Base-by-base conservation (phyloP, 2,329 filamentous ascomycete species). In the Exophiala sp. region DNA sequence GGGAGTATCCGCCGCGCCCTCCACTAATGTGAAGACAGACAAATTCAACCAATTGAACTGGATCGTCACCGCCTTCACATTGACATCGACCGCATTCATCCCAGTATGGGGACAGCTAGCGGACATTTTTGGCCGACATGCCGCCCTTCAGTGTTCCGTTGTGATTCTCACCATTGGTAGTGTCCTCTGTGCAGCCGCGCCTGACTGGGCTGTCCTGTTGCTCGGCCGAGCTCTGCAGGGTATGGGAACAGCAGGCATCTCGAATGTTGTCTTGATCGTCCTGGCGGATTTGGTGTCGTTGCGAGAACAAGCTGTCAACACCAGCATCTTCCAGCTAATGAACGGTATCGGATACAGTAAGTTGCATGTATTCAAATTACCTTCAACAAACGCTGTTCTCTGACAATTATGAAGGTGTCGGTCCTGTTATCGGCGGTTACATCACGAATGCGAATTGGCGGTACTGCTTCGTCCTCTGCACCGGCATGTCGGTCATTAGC, bases 11-110 rank as follows among this genome's bases (percentile, higher is more conserved):
- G 9, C 30, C 40, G 16, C 24, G 22, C 30, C 18, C 7, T 34
- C 27, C 16, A 41, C 19, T 16, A 19, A 41, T 72, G 76, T 14
- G 76, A 82, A 58, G 70, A 83, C 1, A 85, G 83, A 60, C 85
- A 81, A 81, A 83, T 51, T 60, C 60, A 59, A 57, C 37, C 55
- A 57, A 35, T 52, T 57, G 18, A 57, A 57, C 14, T 60, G 62
- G 53, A 71, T 87, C 60, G 77, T 85, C 14, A 82, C 82, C 0
- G 73, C 81, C 5, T 86, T 85, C 65, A 85, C 81, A 45, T 69
- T 87, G 11, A 81, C 82, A 1, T 77, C 81, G 1, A 85, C 73
- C 0, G 69, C 70, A 1, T 63, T 77, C 1, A 75, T 75, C 43
- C 77, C 77, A 0, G 55, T 78, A 0, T 73, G 72, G 37, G 75